Percentiles rank a stretch among this genome's conserved stretches.
Evolutionary conservation across 2,329 filamentous ascomycete genomes (phyloP).

Genomic region (Huntiella moniliformis): DNA sequence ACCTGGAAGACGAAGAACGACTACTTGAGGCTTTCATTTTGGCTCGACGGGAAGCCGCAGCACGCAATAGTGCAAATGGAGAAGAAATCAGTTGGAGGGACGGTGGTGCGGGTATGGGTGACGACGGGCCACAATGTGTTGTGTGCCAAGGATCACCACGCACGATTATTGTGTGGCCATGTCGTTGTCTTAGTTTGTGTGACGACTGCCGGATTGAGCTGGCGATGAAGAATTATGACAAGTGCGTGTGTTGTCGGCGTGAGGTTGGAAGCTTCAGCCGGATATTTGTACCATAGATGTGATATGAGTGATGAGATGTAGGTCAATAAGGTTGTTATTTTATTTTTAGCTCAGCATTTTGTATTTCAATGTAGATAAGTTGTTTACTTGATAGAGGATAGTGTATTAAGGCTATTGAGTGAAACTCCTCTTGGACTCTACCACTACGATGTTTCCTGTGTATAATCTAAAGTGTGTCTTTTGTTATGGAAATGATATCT

Average conservation of each 20-base stretch:
- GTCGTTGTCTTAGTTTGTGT: conserved; percentile 80
- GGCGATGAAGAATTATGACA: conserved; percentile 93
- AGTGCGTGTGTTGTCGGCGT: conserved; percentile 82
- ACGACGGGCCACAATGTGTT: conserved; percentile 65
- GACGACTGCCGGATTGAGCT: conserved; percentile 88
- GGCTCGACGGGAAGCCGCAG: conserved; percentile 23
- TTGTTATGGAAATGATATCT: no score
- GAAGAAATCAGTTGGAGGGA: conserved; percentile 14
- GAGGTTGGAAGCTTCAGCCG: conserved; percentile 79
- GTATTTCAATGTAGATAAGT: neutral
- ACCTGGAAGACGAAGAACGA: conserved; percentile 37
- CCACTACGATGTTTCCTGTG: no score
- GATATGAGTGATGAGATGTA: neutral
- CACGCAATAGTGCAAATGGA: neutral
- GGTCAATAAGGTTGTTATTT: neutral
- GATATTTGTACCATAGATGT: conserved; percentile 58
- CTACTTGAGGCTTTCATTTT: conserved; percentile 42
- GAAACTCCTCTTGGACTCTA: no score
- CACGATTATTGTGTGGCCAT: conserved; percentile 90
- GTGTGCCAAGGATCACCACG: conserved; percentile 77
- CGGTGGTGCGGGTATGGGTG: conserved; percentile 37
- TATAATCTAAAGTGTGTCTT: no score
- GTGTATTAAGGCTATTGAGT: no score
- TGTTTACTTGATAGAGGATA: neutral
- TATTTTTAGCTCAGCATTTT: conserved; percentile 8